Percentiles rank a stretch among this genome's conserved stretches.
phyloP scores from a whole-genome alignment of 495 filamentous ascomycete species.

The Chaetomium fimeti region DNA sequence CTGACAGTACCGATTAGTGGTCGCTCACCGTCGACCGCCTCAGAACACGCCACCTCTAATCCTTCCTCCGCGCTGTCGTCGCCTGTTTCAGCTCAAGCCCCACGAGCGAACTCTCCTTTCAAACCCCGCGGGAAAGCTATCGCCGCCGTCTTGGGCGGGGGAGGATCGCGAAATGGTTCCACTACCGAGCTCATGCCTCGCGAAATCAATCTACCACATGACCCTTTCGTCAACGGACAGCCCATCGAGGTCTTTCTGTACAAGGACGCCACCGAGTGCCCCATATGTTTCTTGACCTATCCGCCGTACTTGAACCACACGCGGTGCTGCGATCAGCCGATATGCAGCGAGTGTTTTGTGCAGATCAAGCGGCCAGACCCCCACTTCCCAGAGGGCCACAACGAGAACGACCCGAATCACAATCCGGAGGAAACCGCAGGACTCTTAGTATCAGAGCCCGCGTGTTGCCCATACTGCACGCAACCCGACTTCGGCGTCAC shows the following conservation, averaged over 20 bases:
- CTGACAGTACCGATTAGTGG: constrained; percentile 75
- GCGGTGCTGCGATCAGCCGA: constrained; percentile 91
- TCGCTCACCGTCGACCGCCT: constrained; percentile 71
- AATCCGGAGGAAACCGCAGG: constrained; percentile 56
- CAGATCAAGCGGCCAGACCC: constrained; percentile 97
- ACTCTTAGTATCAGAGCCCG: constrained; percentile 80
- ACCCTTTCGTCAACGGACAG: constrained; percentile 89
- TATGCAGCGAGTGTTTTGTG: constrained; percentile 98
- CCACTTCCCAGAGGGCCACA: constrained; percentile 86
- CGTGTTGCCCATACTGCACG: constrained; percentile 94
- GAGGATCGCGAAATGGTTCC: constrained; percentile 62
- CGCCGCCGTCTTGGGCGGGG: constrained; percentile 70
- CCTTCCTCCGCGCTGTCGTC: constrained; percentile 55
- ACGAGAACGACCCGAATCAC: constrained; percentile 45
- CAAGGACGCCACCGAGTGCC: constrained; percentile 86
- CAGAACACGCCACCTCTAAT: constrained; percentile 57
- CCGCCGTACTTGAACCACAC: constrained; percentile 96
- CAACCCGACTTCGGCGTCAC: constrained; percentile 93
- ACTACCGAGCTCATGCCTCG: constrained; percentile 67
- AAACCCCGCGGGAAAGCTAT: constrained; percentile 77
- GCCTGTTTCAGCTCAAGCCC: constrained; percentile 49
- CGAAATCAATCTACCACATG: constrained; percentile 75
- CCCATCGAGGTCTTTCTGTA: constrained; percentile 89
- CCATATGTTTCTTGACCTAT: constrained; percentile 95
- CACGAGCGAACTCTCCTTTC: constrained; percentile 44